Conservation (phyloP, 108 stramenopile genomes). For the Aurantiochytrium sp. region DNA sequence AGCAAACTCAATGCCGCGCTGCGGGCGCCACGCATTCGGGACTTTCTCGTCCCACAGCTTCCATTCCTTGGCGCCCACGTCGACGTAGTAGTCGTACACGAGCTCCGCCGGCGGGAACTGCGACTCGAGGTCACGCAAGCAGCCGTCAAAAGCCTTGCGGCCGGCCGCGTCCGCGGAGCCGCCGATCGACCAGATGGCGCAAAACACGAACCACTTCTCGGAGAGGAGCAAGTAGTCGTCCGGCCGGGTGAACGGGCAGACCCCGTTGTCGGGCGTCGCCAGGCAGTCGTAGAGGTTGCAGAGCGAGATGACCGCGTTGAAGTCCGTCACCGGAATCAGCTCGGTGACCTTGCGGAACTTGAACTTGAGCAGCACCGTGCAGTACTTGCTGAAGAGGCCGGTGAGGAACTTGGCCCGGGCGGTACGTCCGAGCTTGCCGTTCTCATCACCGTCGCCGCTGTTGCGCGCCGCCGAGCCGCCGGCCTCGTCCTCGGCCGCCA, state of each 20-base stretch:
- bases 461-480: neutral
- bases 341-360: constrained; percentile 52
- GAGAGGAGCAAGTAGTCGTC: constrained; percentile 20
- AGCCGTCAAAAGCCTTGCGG: constrained; percentile 45
- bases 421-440: neutral
- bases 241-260: neutral
- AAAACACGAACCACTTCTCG: constrained; percentile 68
- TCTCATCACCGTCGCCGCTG: neutral
- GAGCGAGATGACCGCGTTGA: constrained; percentile 58
- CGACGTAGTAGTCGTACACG: constrained; percentile 62
- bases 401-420: neutral
- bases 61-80: constrained; percentile 54
- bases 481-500: constrained; percentile 43
- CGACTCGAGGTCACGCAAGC: constrained; percentile 59
- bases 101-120: constrained; percentile 59
- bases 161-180: constrained; percentile 56
- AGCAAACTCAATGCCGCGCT: constrained; percentile 48
- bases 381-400: constrained; percentile 57
- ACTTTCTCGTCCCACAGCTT: constrained; percentile 56
- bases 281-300: constrained; percentile 53
- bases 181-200: constrained; percentile 57
- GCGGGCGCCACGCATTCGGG: constrained; percentile 49
- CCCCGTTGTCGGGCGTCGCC: constrained; percentile 38
- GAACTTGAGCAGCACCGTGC: constrained; percentile 45
- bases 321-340: constrained; percentile 57